phyloP scores from a whole-genome alignment of 2,329 filamentous ascomycete species.

The Bipolaris sorokiniana region DNA sequence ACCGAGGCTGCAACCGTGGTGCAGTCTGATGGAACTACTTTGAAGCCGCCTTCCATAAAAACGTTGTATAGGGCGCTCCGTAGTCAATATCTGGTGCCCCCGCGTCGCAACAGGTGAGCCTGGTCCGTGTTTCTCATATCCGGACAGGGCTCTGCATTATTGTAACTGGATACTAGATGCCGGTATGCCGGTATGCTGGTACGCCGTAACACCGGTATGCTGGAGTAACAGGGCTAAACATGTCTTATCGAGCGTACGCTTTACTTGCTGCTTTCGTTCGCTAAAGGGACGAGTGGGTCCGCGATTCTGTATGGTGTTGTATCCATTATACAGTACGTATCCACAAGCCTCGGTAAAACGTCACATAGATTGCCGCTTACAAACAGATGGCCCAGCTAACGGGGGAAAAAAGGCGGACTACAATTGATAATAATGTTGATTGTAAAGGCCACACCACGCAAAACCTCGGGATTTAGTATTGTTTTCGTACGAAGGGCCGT shows the following conservation, averaged over 20 bases:
- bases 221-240: not conserved
- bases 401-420: not conserved
- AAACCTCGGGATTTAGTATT: not conserved
- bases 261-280: not conserved
- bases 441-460: no score
- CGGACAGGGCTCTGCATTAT: no score
- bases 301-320: not conserved
- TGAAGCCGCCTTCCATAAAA: no score
- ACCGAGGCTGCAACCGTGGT: no score
- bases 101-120: no score
- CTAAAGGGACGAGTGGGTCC: not conserved
- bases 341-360: not conserved
- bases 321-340: not conserved
- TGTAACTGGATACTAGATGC: no score
- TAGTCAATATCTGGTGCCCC: no score
- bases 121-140: no score
- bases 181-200: no score
- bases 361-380: not conserved
- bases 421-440: no score
- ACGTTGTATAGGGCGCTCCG: no score
- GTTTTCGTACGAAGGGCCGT: not conserved
- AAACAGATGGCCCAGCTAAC: not conserved
- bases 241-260: not conserved
- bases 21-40: no score
- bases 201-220: not conserved